phyloP scores from a whole-genome alignment of 2,329 filamentous ascomycete genomes.

The Apiospora saccharicola region DNA sequence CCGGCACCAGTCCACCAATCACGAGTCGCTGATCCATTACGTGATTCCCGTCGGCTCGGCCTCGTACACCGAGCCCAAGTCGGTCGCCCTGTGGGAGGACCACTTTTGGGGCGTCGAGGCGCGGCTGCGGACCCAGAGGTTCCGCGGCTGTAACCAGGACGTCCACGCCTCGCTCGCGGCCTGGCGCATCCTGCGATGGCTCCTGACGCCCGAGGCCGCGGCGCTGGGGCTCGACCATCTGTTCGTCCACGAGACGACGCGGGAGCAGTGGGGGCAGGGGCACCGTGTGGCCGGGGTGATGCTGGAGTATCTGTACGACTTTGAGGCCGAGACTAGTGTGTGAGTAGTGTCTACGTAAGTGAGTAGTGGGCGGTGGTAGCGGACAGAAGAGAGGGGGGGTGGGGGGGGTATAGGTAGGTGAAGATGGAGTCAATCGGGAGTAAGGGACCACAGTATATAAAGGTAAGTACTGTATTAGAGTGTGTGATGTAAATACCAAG shows the following conservation, averaged over 20 bases:
- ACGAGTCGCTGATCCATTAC: neutral
- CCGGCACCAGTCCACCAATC: no score
- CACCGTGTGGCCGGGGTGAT: neutral
- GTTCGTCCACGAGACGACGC: neutral
- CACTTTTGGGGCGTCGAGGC: neutral
- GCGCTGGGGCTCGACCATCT: neutral
- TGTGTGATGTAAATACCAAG: no score
- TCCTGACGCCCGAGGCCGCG: neutral
- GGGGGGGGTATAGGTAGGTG: neutral
- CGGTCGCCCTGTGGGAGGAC: neutral
- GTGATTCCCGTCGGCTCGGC: neutral
- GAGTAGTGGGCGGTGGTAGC: no score
- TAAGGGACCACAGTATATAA: neutral
- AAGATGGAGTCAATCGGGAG: neutral
- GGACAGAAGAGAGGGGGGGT: neutral
- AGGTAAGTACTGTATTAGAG: neutral
- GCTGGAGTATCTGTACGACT: slow-evolving; percentile 1
- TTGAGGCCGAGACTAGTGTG: neutral
- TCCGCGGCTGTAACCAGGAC: no score
- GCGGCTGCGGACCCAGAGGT: no score
- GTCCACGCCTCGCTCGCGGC: neutral
- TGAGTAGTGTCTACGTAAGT: neutral
- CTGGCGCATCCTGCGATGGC: slow-evolving; percentile 3
- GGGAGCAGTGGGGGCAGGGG: neutral
- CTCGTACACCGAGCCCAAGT: neutral